Evolutionary conservation across 805 yeast genomes (phyloP).

Genomic region (Torulaspora microellipsoides): DNA sequence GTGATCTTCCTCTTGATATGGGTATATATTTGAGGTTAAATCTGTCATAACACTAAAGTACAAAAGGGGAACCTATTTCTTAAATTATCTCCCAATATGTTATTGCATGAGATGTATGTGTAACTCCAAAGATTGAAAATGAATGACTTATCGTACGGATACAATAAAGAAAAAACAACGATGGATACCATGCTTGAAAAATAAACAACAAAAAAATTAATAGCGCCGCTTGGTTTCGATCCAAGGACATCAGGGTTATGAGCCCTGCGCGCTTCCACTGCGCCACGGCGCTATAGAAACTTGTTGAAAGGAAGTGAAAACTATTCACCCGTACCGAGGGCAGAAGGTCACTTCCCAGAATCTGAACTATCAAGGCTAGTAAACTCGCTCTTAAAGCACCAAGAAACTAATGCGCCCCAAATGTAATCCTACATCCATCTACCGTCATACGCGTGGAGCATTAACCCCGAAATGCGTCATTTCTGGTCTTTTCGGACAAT

Average conservation of each 20-base stretch:
- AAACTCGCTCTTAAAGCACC: too few relatives aligned
- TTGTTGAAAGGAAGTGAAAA: neutral
- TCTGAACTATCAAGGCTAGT: too few relatives aligned
- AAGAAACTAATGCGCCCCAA: too few relatives aligned
- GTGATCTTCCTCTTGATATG: constrained; percentile 6
- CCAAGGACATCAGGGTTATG: constrained; percentile 98
- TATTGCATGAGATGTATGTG: too few relatives aligned
- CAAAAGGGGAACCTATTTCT: too few relatives aligned
- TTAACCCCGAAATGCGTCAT: too few relatives aligned
- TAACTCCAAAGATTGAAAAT: too few relatives aligned
- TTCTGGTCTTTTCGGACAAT: too few relatives aligned
- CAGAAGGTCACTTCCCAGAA: neutral
- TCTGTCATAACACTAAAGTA: neutral
- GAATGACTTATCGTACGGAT: too few relatives aligned
- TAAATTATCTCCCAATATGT: too few relatives aligned
- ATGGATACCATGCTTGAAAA: neutral
- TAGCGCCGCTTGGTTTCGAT: constrained; percentile 96
- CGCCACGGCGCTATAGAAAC: constrained; percentile 79
- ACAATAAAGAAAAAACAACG: neutral
- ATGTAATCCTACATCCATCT: too few relatives aligned
- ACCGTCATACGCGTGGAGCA: too few relatives aligned
- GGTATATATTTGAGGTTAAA: neutral
- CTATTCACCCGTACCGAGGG: neutral
- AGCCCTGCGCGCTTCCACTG: constrained; percentile 99
- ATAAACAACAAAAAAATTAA: constrained; percentile 20